These are phyloP conservation scores for Haplosporangium sp. DNA, from an alignment of 371 early-diverging fungal species.

Conservation along the genomic window DNA sequence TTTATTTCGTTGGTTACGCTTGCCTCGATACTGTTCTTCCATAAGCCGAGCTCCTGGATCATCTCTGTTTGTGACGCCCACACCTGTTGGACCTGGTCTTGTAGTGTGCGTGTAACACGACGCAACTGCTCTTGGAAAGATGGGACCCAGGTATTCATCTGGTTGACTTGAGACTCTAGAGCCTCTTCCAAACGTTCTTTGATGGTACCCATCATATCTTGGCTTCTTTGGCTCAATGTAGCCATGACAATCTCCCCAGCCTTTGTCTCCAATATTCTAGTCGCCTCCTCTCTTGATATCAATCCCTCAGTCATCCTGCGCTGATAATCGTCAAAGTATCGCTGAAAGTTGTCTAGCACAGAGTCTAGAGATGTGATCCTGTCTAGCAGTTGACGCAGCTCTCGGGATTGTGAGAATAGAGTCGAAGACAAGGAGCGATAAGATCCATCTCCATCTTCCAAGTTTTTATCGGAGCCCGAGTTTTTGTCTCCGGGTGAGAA, in stretches of 20 bases:
- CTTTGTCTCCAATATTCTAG: conserved; percentile 1
- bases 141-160: too few relatives aligned
- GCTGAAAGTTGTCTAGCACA: conserved; percentile 2
- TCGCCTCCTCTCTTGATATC: not conserved
- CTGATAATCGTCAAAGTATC: conserved; percentile 9
- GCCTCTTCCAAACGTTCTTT: not conserved
- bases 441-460: not conserved
- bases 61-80: not conserved
- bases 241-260: not conserved
- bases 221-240: not conserved
- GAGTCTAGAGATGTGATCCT: conserved; percentile 19
- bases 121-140: not conserved
- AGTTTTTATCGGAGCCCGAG: not conserved
- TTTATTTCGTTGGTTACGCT: conserved; percentile 1
- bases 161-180: not conserved
- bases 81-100: not conserved
- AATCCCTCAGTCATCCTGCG: not conserved
- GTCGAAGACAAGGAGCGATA: conserved; percentile 13
- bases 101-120: not conserved
- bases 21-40: not conserved
- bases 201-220: not conserved
- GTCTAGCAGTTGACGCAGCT: conserved; percentile 15
- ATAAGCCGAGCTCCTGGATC: not conserved
- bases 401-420: conserved; percentile 27
- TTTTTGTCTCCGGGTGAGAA: not conserved